Evolutionary conservation across 106 monocot species (phyloP).

Genomic region (Dendrobium catenatum): DNA sequence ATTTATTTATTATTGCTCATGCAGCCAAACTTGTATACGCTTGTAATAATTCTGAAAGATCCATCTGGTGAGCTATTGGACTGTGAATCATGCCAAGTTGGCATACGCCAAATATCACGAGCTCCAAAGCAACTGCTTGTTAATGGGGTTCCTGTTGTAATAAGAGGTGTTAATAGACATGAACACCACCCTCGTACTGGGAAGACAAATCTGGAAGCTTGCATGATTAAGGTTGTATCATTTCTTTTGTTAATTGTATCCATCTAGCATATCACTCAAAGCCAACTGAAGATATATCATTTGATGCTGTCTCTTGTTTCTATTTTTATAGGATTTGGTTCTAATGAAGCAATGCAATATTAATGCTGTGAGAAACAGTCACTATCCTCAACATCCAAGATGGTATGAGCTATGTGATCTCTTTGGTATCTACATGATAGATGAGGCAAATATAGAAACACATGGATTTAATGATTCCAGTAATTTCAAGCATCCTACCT

Average conservation of each 20-base stretch:
- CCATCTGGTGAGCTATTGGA: slow-evolving; percentile 62
- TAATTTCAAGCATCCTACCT: slow-evolving; percentile 76
- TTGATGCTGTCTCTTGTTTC: background rate
- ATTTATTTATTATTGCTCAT: background rate
- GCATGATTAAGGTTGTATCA: slow-evolving; percentile 79
- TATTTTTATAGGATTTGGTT: slow-evolving; percentile 71
- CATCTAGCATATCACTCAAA: background rate
- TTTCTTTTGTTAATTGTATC: background rate
- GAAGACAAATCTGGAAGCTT: slow-evolving; percentile 86
- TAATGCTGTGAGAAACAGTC: slow-evolving; percentile 99
- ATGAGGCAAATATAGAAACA: slow-evolving; percentile 98
- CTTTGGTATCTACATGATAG: slow-evolving; percentile 94
- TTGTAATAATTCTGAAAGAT: slow-evolving; percentile 83
- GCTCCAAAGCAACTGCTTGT: slow-evolving; percentile 85
- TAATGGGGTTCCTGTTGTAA: slow-evolving; percentile 79
- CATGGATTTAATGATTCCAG: slow-evolving; percentile 76
- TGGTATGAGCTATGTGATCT: slow-evolving; percentile 97
- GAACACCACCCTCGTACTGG: slow-evolving; percentile 95
- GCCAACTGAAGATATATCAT: background rate
- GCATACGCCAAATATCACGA: slow-evolving; percentile 62
- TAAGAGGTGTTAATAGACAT: slow-evolving; percentile 94
- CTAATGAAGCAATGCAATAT: slow-evolving; percentile 94
- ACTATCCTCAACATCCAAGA: slow-evolving; percentile 96
- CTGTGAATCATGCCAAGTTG: slow-evolving; percentile 98
- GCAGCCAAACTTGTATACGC: slow-evolving; percentile 94